phyloP scores from a whole-genome alignment of 2,329 filamentous ascomycete genomes.

The Pestalotiopsis sp. region DNA sequence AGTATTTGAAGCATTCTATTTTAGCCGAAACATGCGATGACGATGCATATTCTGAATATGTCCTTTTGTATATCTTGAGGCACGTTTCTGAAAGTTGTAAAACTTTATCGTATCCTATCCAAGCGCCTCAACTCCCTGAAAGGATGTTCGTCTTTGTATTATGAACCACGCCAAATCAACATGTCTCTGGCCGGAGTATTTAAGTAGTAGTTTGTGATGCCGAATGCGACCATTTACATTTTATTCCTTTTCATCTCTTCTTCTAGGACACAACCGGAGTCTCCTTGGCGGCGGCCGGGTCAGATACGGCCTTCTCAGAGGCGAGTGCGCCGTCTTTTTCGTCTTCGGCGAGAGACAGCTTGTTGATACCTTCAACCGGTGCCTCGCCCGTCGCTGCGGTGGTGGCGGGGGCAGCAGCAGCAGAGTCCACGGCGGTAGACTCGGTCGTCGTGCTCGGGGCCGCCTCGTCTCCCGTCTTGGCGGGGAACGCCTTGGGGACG shows the following conservation, averaged over 20 bases:
- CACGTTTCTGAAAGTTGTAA: background rate
- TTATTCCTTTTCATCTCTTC: background rate
- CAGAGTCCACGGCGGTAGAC: slow-evolving; percentile 14
- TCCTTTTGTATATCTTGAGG: background rate
- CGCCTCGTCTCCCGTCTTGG: slow-evolving; percentile 17
- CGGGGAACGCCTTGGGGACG: slow-evolving; percentile 46
- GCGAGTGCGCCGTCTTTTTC: slow-evolving; percentile 15
- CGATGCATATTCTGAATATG: background rate
- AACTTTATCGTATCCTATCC: background rate
- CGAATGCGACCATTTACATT: background rate
- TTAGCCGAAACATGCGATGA: background rate
- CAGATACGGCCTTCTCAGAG: slow-evolving; percentile 22
- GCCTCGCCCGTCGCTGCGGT: slow-evolving; percentile 15
- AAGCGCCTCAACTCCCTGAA: slow-evolving; percentile 1
- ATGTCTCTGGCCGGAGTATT: background rate
- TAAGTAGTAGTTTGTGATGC: background rate
- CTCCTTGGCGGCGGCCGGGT: slow-evolving; percentile 17
- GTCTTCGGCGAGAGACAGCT: slow-evolving; percentile 22
- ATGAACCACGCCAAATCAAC: background rate
- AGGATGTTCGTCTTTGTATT: background rate
- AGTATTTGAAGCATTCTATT: background rate
- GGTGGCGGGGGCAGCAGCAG: background rate
- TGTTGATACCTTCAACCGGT: slow-evolving; percentile 21
- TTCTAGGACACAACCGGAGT: slow-evolving; percentile 1
- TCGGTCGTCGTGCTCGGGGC: slow-evolving; percentile 15